Conservation (phyloP, 129 eudicot genomes). For the Oenanthe sinensis region DNA sequence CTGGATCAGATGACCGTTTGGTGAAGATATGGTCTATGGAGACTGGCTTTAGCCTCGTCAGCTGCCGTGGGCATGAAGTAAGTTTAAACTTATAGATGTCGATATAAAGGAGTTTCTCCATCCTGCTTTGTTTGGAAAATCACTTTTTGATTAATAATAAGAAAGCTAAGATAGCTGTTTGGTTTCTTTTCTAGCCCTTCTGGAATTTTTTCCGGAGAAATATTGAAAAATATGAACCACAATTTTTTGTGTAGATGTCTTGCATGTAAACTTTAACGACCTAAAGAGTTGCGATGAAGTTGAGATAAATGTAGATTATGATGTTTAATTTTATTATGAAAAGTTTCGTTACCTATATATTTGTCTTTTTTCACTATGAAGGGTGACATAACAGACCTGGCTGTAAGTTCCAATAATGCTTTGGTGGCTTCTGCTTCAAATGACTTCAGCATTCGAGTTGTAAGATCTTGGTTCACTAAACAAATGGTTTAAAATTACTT, state of each 20-base stretch:
- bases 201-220: neutral
- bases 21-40: constrained; percentile 99
- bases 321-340: neutral
- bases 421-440: constrained; percentile 98
- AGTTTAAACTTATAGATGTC: constrained; percentile 15
- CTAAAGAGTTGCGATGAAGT: neutral
- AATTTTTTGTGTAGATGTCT: neutral
- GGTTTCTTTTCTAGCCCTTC: neutral
- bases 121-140: neutral
- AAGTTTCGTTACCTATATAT: constrained; percentile 8
- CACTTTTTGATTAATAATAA: neutral
- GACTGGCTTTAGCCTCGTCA: constrained; percentile 85
- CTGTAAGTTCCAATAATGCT: constrained; percentile 75
- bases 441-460: constrained; percentile 95
- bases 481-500: neutral
- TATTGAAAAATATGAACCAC: neutral
- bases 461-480: constrained; percentile 34
- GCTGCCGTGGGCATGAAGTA: constrained; percentile 99
- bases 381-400: constrained; percentile 99
- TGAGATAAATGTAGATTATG: neutral
- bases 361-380: constrained; percentile 17
- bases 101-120: neutral
- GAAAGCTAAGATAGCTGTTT: neutral
- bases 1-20: constrained; percentile 97
- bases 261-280: neutral